Base-by-base conservation (phyloP, 495 filamentous ascomycete genomes). In the Penicillium desertorum region DNA sequence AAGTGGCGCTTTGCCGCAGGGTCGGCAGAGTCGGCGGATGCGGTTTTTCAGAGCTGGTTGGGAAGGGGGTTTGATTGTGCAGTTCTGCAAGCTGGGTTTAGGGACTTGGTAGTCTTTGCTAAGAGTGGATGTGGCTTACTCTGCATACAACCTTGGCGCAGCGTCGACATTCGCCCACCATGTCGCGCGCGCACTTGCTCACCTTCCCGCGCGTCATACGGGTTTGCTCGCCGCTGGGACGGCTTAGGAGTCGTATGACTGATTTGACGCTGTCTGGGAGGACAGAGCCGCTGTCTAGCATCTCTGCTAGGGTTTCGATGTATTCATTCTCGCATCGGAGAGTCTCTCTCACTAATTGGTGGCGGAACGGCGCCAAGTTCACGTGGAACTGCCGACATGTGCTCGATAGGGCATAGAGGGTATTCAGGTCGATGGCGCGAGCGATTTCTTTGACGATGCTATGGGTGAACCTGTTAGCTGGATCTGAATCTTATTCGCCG, bases 321-420 rank as follows among this genome's bases (percentile, higher is more conserved):
- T 76, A 77, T 59, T 94, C 90, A 72, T 89, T 87, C 41, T 79
- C 80, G 76, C 92, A 96, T 51, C 85, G 89, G 41, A 96, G 77
- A 5, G 89, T 90, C 57, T 87, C 85, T 46, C 77, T 79, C 39
- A 91, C 75, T 6, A 96, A 78, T 60, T 84, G 82, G 36, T 75
- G 78, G 68, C 90, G 86, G 67, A 88, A 91, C 56, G 89, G 89
- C 20, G 92, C 71, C 12, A 96, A 77, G 60, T 86, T 88, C 37
- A 75, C 81, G 59, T 86, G 87, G 57, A 93, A 83, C 63, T 90
- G 89, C 27, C 87, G 87, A 70, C 91, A 95, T 43, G 88, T 91
- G 36, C 79, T 78, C 56, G 91, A 88, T 17, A 96, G 81, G 50
- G 83, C 83, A 70, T 96, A 85, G 58, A 96, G 83, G 16, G 88